Evolutionary conservation across 345 rosid species (phyloP), one percentile per base, ranked within the genome.

Genomic region (Eucalyptus curtisii): DNA sequence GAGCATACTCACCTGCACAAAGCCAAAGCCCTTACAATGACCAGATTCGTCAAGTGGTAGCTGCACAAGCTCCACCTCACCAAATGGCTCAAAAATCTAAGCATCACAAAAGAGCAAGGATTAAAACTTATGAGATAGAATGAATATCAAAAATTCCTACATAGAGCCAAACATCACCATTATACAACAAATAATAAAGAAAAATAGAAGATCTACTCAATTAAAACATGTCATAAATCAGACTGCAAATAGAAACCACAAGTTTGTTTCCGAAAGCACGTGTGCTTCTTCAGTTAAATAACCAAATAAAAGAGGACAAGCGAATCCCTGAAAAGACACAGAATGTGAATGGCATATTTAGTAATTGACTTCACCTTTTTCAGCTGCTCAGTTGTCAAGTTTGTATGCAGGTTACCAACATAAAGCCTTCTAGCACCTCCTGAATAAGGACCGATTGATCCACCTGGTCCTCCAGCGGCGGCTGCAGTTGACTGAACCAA

Each of bases 51-150:
- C 99, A 88, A 93, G 93, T 15, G 99, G 99, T 91, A 98, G 92
- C 84, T 98, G 99, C 89, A 98, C 99, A 92, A 98, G 92, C 95
- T 98, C 99, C 90, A 98, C 99, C 33, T 92, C 87, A 89, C 99
- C 99, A 90, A 98, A 98, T 79, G 99, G 90, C 91, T 97, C 99
- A 91, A 98, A 98, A 89, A 98, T 98, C 99, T 97, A 92, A 86
- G 85, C 76, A 90, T 86, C 90, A 90, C 44, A 57, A 42, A 31
- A 90, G 64, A 76, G 86, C 49, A 40, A 33, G 45, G n/a, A 55
- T 48, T 40, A 14, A 47, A n/a, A n/a, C 59, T 42, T 76, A 37
- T 76, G 10, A 76, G 82, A 76, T 37, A 10, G 82, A 76, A 76
- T 76, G 45, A 37, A 76, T 71, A 71, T 71, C 25, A 6, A 71